Evolutionary conservation across 768 basidiomycete species (phyloP).

Genomic region (Suillus luteus): DNA sequence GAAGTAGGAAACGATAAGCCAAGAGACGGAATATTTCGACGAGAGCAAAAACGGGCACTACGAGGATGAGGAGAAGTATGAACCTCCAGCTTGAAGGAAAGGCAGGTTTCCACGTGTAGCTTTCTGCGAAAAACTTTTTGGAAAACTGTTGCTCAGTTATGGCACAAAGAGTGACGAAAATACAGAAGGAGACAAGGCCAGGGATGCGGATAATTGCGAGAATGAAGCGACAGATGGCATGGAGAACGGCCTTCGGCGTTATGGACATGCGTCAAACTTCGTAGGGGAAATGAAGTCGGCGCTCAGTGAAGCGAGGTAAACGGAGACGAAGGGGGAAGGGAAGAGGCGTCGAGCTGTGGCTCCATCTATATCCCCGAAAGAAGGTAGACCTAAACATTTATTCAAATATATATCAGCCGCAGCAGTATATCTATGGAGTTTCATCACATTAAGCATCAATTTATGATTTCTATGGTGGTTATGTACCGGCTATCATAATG

Average conservation of each 20-base stretch:
- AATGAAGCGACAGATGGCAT: neutral
- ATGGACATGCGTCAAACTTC: neutral
- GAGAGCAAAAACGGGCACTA: slow-evolving; percentile 9
- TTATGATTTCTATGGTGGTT: too few relatives aligned
- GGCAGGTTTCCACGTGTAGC: slow-evolving; percentile 8
- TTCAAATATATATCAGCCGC: neutral
- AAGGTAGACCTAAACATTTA: neutral
- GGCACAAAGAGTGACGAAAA: slow-evolving; percentile 2
- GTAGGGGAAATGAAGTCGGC: neutral
- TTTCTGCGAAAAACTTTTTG: slow-evolving; percentile 4
- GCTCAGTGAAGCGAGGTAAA: neutral
- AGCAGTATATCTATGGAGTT: neutral
- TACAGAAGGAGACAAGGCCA: slow-evolving; percentile 6
- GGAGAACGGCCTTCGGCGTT: neutral
- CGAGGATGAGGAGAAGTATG: slow-evolving; percentile 5
- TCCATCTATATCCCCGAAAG: neutral
- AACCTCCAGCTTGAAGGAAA: slow-evolving; percentile 13
- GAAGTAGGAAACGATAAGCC: neutral
- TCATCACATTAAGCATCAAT: too few relatives aligned
- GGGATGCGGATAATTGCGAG: slow-evolving; percentile 8
- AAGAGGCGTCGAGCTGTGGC: neutral
- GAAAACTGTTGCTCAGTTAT: slow-evolving; percentile 3
- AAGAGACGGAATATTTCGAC: slow-evolving; percentile 13
- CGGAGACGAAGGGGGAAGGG: neutral
- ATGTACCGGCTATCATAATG: too few relatives aligned